Evolutionary conservation across 2,329 filamentous ascomycete genomes (phyloP).

Genomic region (Colletotrichum sp.): DNA sequence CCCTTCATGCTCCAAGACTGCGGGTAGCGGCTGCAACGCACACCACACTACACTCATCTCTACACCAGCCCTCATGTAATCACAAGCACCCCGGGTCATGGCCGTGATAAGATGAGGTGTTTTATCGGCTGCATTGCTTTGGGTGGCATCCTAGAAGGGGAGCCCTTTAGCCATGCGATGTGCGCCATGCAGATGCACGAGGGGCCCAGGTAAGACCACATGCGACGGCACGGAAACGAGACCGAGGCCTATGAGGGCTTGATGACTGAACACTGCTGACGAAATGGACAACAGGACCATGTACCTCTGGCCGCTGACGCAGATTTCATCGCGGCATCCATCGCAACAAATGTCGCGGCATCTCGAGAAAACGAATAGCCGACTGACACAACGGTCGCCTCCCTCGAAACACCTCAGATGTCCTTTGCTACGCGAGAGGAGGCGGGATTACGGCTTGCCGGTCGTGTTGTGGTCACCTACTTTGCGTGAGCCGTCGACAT

Average conservation of each 20-base stretch:
- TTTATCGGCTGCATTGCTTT: neutral
- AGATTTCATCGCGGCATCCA: neutral
- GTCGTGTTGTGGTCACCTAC: neutral
- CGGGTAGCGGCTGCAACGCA: neutral
- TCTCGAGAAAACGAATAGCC: neutral
- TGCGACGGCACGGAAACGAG: neutral
- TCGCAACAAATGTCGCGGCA: neutral
- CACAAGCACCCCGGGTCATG: neutral
- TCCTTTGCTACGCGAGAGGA: accelerated
- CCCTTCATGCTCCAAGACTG: neutral
- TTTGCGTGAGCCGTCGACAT: neutral
- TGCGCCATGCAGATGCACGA: neutral
- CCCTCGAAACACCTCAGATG: neutral
- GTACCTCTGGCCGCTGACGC: neutral
- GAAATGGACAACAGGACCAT: too few relatives aligned
- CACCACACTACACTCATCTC: neutral
- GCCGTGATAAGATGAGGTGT: neutral
- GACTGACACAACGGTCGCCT: neutral
- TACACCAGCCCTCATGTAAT: neutral
- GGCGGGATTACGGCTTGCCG: neutral
- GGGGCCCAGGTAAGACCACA: neutral
- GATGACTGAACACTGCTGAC: neutral
- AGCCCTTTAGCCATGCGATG: neutral
- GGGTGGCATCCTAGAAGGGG: neutral
- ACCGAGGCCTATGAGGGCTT: neutral